Conservation (phyloP, 371 early-diverging fungal species). For the Blakeslea trispora region DNA sequence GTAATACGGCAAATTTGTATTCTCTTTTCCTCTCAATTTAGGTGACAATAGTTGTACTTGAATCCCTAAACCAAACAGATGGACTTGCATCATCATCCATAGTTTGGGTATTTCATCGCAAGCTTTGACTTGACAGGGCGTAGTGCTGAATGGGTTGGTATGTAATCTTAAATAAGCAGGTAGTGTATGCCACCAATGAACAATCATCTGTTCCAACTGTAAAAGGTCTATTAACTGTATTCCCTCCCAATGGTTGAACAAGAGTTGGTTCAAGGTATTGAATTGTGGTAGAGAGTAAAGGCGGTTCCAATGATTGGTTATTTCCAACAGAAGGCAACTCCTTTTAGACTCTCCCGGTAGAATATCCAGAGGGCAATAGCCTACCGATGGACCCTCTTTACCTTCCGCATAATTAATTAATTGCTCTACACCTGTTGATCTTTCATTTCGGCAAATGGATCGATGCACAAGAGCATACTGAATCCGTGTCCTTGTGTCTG, state of each 20-base stretch:
- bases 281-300: not conserved
- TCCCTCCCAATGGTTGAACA: too few relatives aligned
- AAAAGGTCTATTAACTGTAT: slow-evolving; percentile 3
- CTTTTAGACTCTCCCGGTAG: slow-evolving; percentile 1
- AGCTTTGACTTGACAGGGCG: slow-evolving; percentile 2
- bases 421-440: too few relatives aligned
- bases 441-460: too few relatives aligned
- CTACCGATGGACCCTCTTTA: not conserved
- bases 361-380: not conserved
- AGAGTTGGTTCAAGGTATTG: not conserved
- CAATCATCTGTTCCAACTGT: not conserved
- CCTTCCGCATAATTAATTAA: not conserved
- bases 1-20: too few relatives aligned
- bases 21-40: not conserved
- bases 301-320: not conserved
- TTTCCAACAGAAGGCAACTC: not conserved
- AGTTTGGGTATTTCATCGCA: not conserved
- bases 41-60: not conserved
- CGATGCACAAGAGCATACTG: slow-evolving; percentile 5
- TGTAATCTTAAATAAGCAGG: slow-evolving; percentile 4
- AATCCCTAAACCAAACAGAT: not conserved
- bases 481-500: not conserved
- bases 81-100: not conserved
- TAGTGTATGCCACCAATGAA: slow-evolving; percentile 9
- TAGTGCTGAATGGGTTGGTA: not conserved